phyloP scores from a whole-genome alignment of 2,329 filamentous ascomycete genomes.

The Coccinonectria pachysandricola region DNA sequence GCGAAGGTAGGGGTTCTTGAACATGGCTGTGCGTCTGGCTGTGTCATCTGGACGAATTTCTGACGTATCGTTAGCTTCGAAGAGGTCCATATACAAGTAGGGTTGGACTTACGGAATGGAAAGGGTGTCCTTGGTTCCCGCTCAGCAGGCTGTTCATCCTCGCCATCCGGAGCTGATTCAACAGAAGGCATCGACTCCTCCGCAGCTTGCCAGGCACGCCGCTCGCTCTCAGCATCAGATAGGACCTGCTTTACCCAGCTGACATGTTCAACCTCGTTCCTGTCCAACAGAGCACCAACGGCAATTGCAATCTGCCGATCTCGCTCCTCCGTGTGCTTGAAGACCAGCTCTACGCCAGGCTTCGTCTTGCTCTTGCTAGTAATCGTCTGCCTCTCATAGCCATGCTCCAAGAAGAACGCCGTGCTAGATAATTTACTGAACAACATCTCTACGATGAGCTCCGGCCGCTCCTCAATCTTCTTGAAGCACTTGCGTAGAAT shows the following conservation, averaged over 20 bases:
- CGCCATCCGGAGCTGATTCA: constrained; percentile 24
- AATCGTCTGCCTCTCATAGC: constrained; percentile 74
- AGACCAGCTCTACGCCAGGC: constrained; percentile 72
- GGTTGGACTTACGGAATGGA: constrained; percentile 22
- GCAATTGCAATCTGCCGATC: constrained; percentile 70
- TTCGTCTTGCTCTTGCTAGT: constrained; percentile 49
- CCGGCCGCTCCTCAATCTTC: constrained; percentile 76
- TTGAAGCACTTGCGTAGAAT: constrained; percentile 72
- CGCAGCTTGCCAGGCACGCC: constrained; percentile 67
- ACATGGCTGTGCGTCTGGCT: constrained; percentile 61
- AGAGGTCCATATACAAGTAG: too few species aligned
- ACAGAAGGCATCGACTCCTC: constrained; percentile 45
- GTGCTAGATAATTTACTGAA: constrained; percentile 87
- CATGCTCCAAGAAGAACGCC: constrained; percentile 80
- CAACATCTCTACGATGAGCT: constrained; percentile 80
- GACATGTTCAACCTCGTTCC: constrained; percentile 65
- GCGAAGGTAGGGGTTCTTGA: constrained; percentile 80
- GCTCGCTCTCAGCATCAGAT: constrained; percentile 56
- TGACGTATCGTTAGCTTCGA: too few species aligned
- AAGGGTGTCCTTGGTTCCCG: constrained; percentile 21
- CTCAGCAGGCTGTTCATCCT: constrained; percentile 17
- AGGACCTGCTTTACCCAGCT: constrained; percentile 72
- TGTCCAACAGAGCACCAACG: constrained; percentile 69
- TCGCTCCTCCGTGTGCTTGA: constrained; percentile 59
- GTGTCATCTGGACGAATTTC: constrained; percentile 55